These are phyloP conservation scores for Cyathus striatus DNA, from an alignment of 768 basidiomycete genomes.

Conservation along the genomic window DNA sequence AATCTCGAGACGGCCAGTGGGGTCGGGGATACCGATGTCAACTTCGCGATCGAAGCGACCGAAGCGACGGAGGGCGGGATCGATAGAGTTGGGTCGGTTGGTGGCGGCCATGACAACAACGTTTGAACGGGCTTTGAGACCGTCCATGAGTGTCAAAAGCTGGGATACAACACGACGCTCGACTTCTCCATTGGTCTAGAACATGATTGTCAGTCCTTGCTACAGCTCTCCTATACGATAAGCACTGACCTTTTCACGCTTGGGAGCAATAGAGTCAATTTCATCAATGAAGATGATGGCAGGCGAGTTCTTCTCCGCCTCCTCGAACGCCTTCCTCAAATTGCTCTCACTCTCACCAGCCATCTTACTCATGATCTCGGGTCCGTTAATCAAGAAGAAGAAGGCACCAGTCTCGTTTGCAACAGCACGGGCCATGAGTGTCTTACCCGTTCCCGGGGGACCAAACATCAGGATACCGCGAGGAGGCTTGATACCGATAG, in stretches of 20 bases:
- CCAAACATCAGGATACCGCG: constrained; percentile 98
- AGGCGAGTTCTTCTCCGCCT: constrained; percentile 99
- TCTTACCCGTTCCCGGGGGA: constrained; percentile 99
- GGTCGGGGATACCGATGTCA: constrained; percentile 99
- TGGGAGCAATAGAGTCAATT: constrained; percentile 98
- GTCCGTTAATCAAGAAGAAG: constrained; percentile 99
- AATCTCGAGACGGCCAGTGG: constrained; percentile 97
- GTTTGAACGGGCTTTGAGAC: constrained; percentile 96
- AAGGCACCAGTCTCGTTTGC: constrained; percentile 99
- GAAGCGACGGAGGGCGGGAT: constrained; percentile 97
- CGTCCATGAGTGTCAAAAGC: constrained; percentile 98
- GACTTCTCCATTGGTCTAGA: constrained; percentile 96
- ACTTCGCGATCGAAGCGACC: constrained; percentile 99
- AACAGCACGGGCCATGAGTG: constrained; percentile 98
- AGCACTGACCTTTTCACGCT: constrained; percentile 92
- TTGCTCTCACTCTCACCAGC: constrained; percentile 98
- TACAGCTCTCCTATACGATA: too few species aligned
- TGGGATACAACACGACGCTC: constrained; percentile 99
- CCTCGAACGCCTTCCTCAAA: constrained; percentile 96
- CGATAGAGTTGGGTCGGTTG: constrained; percentile 98
- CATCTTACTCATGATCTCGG: constrained; percentile 99
- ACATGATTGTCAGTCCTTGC: too few species aligned
- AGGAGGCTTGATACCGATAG: constrained; percentile 99
- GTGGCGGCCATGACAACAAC: constrained; percentile 99
- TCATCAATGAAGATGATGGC: constrained; percentile 99